A percentile compares a stretch with the other conserved stretches of the same genome.
These are phyloP conservation scores for Zoysia matrella DNA, from an alignment of 202 grass and related monocot species.

Conservation along the genomic window DNA sequence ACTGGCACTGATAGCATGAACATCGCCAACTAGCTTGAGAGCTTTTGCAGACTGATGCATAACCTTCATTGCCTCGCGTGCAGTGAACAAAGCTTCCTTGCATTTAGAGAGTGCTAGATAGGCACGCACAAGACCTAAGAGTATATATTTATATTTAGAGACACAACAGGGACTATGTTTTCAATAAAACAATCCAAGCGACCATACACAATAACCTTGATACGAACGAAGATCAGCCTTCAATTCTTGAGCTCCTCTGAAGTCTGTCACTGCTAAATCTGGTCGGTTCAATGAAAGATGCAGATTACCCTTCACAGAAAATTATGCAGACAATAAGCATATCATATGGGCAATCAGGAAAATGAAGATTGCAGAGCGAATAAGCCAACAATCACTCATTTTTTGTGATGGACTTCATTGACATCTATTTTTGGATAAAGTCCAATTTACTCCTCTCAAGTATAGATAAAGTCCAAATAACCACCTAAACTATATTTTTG, in stretches of 20 bases:
- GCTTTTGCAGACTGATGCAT: constrained; percentile 98
- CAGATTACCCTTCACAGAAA: constrained; percentile 70
- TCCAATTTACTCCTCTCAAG: no score
- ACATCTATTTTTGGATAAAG: no score
- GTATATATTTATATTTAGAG: constrained; percentile 34
- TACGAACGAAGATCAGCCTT: constrained; percentile 94
- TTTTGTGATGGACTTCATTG: no score
- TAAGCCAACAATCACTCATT: background rate
- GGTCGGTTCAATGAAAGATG: constrained; percentile 87
- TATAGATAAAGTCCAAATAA: no score
- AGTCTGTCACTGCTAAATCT: constrained; percentile 87
- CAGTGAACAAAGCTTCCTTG: constrained; percentile 95
- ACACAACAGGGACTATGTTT: background rate
- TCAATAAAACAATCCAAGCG: constrained; percentile 15
- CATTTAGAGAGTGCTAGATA: constrained; percentile 95
- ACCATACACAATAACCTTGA: constrained; percentile 62
- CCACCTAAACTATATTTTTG: no score
- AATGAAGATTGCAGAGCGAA: constrained; percentile 8
- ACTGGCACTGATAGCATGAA: constrained; percentile 85
- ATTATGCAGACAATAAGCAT: constrained; percentile 42
- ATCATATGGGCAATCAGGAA: background rate
- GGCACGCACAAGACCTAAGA: constrained; percentile 78
- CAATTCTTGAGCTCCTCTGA: constrained; percentile 94
- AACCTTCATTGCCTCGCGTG: constrained; percentile 94
- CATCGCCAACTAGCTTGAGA: constrained; percentile 98